Evolutionary conservation across 768 basidiomycete species (phyloP).

Genomic region (Cyathus striatus): DNA sequence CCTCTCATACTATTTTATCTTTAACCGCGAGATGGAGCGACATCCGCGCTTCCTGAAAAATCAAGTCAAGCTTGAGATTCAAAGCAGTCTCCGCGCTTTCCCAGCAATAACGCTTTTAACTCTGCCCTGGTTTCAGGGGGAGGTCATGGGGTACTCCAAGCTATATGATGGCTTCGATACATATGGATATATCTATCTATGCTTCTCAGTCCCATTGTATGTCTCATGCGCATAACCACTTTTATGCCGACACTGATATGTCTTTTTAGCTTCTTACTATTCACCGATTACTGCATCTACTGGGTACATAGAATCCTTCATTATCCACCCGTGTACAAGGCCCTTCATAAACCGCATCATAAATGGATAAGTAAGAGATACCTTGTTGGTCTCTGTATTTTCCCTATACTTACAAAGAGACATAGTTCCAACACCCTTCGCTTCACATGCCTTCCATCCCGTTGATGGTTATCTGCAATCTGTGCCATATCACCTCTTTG

Average conservation of each 20-base stretch:
- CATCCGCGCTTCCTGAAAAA: constrained; percentile 92
- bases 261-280: constrained; percentile 20
- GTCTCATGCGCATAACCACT: constrained; percentile 17
- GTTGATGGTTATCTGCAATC: constrained; percentile 94
- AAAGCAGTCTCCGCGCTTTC: constrained; percentile 67
- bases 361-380: constrained; percentile 86
- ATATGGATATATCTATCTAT: constrained; percentile 72
- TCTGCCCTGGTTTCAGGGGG: constrained; percentile 90
- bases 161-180: constrained; percentile 77
- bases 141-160: constrained; percentile 79
- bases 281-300: constrained; percentile 90
- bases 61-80: constrained; percentile 81
- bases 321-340: constrained; percentile 81
- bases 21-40: constrained; percentile 93
- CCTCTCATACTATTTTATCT: constrained; percentile 78
- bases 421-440: constrained; percentile 92
- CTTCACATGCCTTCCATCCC: constrained; percentile 97
- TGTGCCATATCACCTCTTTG: constrained; percentile 90
- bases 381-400: constrained; percentile 1
- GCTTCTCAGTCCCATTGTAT: constrained; percentile 66
- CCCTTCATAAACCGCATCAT: constrained; percentile 96
- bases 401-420: constrained; percentile 4
- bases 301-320: constrained; percentile 95
- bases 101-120: constrained; percentile 81
- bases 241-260: constrained; percentile 6